Conservation (phyloP, 2,329 filamentous ascomycete genomes). For the Exserohilum turcica region DNA sequence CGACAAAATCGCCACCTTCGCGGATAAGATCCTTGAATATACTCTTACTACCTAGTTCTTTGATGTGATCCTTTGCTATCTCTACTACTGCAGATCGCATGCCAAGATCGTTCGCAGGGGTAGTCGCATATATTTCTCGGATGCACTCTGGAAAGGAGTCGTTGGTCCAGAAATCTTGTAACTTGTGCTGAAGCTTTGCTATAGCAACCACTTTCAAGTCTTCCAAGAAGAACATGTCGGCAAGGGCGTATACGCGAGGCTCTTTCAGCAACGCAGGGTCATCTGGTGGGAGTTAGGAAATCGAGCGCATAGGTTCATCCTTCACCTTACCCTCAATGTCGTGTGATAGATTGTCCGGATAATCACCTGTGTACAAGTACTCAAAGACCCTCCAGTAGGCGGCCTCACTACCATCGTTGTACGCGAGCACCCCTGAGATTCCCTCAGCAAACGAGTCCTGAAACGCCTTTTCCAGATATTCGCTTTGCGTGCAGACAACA, state of each 20-base stretch:
- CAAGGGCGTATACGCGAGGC: slow-evolving; percentile 14
- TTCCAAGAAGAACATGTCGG: slow-evolving; percentile 19
- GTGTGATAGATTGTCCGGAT: slow-evolving; percentile 12
- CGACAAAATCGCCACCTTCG: slow-evolving; percentile 13
- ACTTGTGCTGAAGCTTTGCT: slow-evolving; percentile 11
- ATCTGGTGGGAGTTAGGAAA: slow-evolving; percentile 8
- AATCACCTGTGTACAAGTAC: slow-evolving; percentile 20
- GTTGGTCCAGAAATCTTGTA: slow-evolving; percentile 9
- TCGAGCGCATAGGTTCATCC: background rate
- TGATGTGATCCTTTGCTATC: slow-evolving; percentile 4
- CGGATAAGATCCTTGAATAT: slow-evolving; percentile 10
- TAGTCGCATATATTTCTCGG: slow-evolving; percentile 18
- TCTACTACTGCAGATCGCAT: slow-evolving; percentile 11
- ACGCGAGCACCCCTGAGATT: slow-evolving; percentile 8
- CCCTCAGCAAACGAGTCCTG: slow-evolving; percentile 15
- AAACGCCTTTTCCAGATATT: slow-evolving; percentile 20
- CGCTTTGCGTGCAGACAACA: slow-evolving; percentile 20
- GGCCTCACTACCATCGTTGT: slow-evolving; percentile 10
- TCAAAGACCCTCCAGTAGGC: slow-evolving; percentile 22
- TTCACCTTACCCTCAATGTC: slow-evolving; percentile 6
- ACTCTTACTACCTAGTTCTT: slow-evolving; percentile 10
- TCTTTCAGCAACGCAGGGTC: slow-evolving; percentile 14
- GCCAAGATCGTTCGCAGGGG: background rate
- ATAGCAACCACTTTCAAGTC: slow-evolving; percentile 10
- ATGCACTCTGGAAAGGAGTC: slow-evolving; percentile 14